Base-by-base conservation (phyloP, 768 basidiomycete genomes). In the Collybia nuda region DNA sequence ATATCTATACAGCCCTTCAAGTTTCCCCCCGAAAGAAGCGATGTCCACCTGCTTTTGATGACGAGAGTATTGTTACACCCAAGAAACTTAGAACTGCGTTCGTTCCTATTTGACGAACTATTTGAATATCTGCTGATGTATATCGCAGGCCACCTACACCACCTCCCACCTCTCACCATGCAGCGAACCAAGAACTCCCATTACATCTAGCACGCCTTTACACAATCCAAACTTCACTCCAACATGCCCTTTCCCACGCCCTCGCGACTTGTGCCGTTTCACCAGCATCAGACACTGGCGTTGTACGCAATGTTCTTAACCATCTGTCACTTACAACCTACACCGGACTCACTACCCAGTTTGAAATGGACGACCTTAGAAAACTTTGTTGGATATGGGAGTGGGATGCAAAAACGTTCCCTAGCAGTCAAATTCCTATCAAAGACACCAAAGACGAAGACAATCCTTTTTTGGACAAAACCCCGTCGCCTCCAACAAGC, bases 351-450 rank as follows among this genome's bases (percentile, higher is more conserved):
- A 70, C 79, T 1, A 77, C 82, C 3, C 78, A 81, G 48, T 84
- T 90, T 56, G 77, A 79, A 26, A 55, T 82, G n/a, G 79, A 85
- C 43, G 90, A 91, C 59, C 72, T 93, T 40, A 80, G 74, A 50
- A 77, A 86, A 51, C 76, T 93, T 17, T 92, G 90, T 67, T 93
- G 91, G 90, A 52, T 93, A 14, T 92, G 91, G 89, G 91, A 93
- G 63, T 93, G 91, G 91, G 84, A 90, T 60, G 77, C 79, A 5
- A 66, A 77, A 39, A 53, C 72, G 5, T 47, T 79, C 2, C 71
- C 77, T 2, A 44, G 50, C 6, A 17, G 50, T 5, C 45, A 61
- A 1, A 48, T 42, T 1, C 41, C 29, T 48, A 15, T 26, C 40
- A 4, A 49, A 6, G n/a, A 47, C 19, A 51, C 54, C 12, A 62